phyloP scores from a whole-genome alignment of 164 flowering plant genomes.

The Cinnamomum micranthum region DNA sequence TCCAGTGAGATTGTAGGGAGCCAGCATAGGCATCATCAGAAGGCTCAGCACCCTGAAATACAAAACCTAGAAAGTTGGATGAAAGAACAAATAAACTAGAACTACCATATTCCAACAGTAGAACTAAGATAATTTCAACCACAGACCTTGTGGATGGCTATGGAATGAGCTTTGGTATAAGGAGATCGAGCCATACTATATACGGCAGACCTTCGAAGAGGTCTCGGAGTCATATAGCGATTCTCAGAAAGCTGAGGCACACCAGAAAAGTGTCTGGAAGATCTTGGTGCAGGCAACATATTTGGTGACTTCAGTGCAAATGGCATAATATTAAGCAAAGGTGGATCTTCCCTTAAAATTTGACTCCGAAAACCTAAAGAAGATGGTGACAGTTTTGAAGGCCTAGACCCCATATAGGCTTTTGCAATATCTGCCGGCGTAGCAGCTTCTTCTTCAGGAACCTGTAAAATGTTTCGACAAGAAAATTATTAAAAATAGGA shows the following conservation, averaged over 20 bases:
- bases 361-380: slow-evolving; percentile 39
- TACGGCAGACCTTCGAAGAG: slow-evolving; percentile 81
- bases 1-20: slow-evolving; percentile 36
- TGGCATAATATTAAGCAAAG: slow-evolving; percentile 20
- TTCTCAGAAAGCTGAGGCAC: slow-evolving; percentile 33
- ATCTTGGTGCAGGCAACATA: slow-evolving; percentile 33
- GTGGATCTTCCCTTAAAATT: slow-evolving; percentile 32
- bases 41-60: slow-evolving; percentile 33
- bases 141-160: slow-evolving; percentile 43
- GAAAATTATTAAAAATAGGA: slow-evolving; percentile 7
- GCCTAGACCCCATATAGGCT: slow-evolving; percentile 80
- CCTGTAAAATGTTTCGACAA: slow-evolving; percentile 32
- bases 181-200: slow-evolving; percentile 87
- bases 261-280: slow-evolving; percentile 22
- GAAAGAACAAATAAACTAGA: not conserved
- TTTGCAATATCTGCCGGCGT: slow-evolving; percentile 89
- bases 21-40: slow-evolving; percentile 27
- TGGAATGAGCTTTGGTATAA: slow-evolving; percentile 47
- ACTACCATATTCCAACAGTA: not conserved
- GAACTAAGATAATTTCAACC: not conserved
- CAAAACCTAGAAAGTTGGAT: not conserved
- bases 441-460: slow-evolving; percentile 51
- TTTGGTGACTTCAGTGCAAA: slow-evolving; percentile 32
- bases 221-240: slow-evolving; percentile 55
- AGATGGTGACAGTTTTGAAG: slow-evolving; percentile 58